phyloP scores from a whole-genome alignment of 1,139 yeast species.

The Taiozyma onychis region DNA sequence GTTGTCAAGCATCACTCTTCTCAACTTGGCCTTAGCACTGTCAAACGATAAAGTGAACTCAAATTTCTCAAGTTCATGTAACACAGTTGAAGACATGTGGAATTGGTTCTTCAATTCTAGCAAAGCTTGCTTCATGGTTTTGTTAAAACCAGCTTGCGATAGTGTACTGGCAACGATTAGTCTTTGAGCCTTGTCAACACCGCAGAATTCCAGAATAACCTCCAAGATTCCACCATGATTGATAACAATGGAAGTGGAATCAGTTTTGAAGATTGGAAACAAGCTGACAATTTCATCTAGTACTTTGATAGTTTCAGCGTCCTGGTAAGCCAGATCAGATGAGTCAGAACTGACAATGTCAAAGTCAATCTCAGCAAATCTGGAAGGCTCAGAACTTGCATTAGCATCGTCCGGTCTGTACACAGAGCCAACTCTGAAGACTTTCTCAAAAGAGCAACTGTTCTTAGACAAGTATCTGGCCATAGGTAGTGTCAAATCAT shows the following conservation, averaged over 20 bases:
- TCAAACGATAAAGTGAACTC: conserved; percentile 69
- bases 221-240: conserved; percentile 80
- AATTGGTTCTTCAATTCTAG: conserved; percentile 62
- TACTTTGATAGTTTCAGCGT: conserved; percentile 83
- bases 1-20: conserved; percentile 70
- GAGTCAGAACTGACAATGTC: conserved; percentile 63
- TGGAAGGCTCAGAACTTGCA: conserved; percentile 66
- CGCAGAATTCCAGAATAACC: conserved; percentile 70
- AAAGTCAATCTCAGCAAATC: conserved; percentile 78
- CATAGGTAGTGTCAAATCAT: conserved; percentile 82
- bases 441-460: conserved; percentile 50
- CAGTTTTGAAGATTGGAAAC: conserved; percentile 59
- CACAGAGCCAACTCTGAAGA: conserved; percentile 74
- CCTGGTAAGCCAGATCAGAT: conserved; percentile 47
- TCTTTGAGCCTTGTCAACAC: conserved; percentile 66
- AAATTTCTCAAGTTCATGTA: conserved; percentile 76
- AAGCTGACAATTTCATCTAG: conserved; percentile 63
- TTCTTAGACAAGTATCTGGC: conserved; percentile 75
- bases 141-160: conserved; percentile 72
- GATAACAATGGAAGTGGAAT: conserved; percentile 52
- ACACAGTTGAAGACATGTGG: conserved; percentile 72
- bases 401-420: conserved; percentile 57
- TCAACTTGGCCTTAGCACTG: conserved; percentile 54
- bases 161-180: conserved; percentile 63
- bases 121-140: conserved; percentile 60